Conservation (phyloP, 2,329 filamentous ascomycete genomes). For the Arthrobotrys sinensis region DNA sequence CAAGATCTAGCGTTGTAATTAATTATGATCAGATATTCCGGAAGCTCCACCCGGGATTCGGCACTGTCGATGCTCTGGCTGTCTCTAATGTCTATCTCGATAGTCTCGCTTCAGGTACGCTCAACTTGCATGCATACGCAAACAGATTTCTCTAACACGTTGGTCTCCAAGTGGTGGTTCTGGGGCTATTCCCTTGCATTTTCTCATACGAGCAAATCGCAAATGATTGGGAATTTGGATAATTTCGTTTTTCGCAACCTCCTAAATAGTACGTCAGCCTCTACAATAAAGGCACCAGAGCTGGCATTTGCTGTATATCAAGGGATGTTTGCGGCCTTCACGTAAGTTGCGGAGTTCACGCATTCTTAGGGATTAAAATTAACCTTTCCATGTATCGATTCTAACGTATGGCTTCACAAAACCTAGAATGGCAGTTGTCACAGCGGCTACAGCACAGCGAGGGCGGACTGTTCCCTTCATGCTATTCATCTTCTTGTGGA, state of each 20-base stretch:
- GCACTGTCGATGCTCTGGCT: slow-evolving; percentile 6
- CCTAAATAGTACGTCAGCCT: background rate
- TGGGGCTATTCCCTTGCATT: slow-evolving; percentile 4
- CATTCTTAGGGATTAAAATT: too few species aligned
- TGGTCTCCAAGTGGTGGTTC: background rate
- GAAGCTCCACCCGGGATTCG: slow-evolving; percentile 4
- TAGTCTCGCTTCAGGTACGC: background rate
- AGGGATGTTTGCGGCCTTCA: slow-evolving; percentile 8
- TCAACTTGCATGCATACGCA: background rate
- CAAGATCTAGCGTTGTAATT: too few species aligned
- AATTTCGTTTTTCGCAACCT: background rate
- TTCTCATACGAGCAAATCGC: slow-evolving; percentile 1
- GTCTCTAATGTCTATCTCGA: slow-evolving; percentile 10
- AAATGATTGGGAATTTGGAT: background rate
- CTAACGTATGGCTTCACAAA: background rate
- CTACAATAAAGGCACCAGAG: background rate
- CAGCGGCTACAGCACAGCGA: slow-evolving; percentile 4
- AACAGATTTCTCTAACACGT: background rate
- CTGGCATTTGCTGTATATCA: slow-evolving; percentile 11
- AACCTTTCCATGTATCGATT: background rate
- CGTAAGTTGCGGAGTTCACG: background rate
- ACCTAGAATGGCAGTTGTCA: slow-evolving; percentile 1
- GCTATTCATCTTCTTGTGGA: slow-evolving; percentile 2
- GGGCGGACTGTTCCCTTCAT: background rate
- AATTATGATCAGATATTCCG: background rate